These are phyloP conservation scores for Sporothrix pallida DNA, from an alignment of 2,329 filamentous ascomycete genomes.

Conservation along the genomic window DNA sequence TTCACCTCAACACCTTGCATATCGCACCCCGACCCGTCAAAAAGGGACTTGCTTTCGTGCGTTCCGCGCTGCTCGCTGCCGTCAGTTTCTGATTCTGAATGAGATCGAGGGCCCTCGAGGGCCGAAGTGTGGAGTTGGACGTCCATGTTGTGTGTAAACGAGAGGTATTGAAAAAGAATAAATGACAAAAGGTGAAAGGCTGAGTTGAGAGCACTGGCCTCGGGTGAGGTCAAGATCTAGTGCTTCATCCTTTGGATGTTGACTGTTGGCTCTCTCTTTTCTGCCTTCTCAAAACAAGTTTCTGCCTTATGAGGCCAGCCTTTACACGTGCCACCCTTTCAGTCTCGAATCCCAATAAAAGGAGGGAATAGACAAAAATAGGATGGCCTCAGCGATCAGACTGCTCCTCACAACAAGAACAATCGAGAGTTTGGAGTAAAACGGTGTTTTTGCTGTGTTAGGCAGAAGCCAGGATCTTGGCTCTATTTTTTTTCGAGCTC, in stretches of 20 bases:
- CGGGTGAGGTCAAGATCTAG: neutral
- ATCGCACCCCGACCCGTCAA: conserved; percentile 5
- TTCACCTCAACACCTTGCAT: neutral
- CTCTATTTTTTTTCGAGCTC: neutral
- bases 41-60: conserved; percentile 16
- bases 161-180: neutral
- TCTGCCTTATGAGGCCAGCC: neutral
- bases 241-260: conserved; percentile 13
- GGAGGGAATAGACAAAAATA: neutral
- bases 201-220: neutral
- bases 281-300: neutral
- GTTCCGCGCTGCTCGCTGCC: conserved; percentile 1
- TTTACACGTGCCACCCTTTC: neutral
- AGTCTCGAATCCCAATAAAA: neutral
- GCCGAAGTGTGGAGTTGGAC: neutral
- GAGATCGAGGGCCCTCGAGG: neutral
- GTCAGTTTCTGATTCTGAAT: neutral
- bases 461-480: conserved; percentile 13
- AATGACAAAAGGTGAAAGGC: conserved; percentile 1
- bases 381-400: neutral
- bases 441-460: neutral
- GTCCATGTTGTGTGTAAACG: conserved; percentile 3
- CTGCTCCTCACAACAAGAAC: neutral
- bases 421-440: neutral
- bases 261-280: neutral